Base-by-base conservation (phyloP, 176 grass and related monocot genomes). In the Coix lacrymajobi region DNA sequence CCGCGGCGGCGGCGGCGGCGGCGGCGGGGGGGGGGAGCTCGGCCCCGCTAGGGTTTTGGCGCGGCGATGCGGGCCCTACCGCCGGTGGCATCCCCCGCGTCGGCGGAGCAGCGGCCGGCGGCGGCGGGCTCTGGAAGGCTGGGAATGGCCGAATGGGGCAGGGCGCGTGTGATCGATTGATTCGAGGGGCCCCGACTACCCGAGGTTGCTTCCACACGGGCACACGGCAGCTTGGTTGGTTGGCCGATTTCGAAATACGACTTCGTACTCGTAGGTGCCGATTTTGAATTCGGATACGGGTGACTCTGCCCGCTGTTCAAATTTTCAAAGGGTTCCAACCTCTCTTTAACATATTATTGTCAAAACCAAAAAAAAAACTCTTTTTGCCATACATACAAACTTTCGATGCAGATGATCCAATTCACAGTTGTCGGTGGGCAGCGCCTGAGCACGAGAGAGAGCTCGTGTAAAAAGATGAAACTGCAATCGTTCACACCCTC, bases 41-140 rank as follows among this genome's bases (percentile, higher is more conserved):
- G 29, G 67, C 6, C 0, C 22, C 34, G 39, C 79, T 89, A 80
- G 84, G 83, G 69, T 92, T 92, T 69, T 70, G 77, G 70, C 22
- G 69, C 39, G 78, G 54, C 69, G 89, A 54, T 8, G 26, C 8
- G 25, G 74, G 65, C 9, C 17, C 85, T 81, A 84, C 80, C 85
- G 77, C 63, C 70, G 70, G 44, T 52, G 71, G 63, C 77, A 77
- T 62, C 84, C 49, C 74, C 80, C 10, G 54, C 61, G 41, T 75
- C 8, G 11, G 44, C 45, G 36, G 78, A 63, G 54, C 64, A 44
- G 75, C 54, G 33, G 32, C 76, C 60, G 77, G 63, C 41, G 87
- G 83, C 87, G 41, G 51, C 52, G 29, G 71, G 64, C 31, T 83
- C 57, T 48, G 56, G 69, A 54, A 63, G 44, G 54, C 8, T 29